Conservation (phyloP, 345 rosid species). For the Sisymbrium altissimum region DNA sequence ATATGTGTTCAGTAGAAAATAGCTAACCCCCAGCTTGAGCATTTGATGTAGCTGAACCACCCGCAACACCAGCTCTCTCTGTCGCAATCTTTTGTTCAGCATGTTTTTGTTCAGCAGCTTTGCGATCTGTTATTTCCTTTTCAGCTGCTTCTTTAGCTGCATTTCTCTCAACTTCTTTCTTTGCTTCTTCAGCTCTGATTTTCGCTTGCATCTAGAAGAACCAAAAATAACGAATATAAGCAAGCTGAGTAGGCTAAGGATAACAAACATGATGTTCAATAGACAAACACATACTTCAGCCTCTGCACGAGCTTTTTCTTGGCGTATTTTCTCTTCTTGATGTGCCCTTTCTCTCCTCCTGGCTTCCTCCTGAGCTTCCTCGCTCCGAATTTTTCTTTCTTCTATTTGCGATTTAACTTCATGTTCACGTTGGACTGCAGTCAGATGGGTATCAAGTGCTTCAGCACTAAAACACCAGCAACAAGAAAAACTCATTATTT, state of each 20-base stretch:
- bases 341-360: conserved; percentile 75
- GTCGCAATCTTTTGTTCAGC: conserved; percentile 20
- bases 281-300: conserved; percentile 62
- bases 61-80: conserved; percentile 29
- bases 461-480: conserved; percentile 60
- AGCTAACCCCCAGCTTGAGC: conserved; percentile 42
- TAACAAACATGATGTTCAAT: background rate
- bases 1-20: background rate
- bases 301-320: conserved; percentile 79
- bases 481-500: conserved; percentile 16
- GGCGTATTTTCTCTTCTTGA: conserved; percentile 75
- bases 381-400: conserved; percentile 79
- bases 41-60: conserved; percentile 32
- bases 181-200: conserved; percentile 74
- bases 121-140: conserved; percentile 44
- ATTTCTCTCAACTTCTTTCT: conserved; percentile 66
- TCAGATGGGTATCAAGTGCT: conserved; percentile 87
- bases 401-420: conserved; percentile 81
- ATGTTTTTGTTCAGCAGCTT: conserved; percentile 35
- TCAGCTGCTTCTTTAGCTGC: conserved; percentile 64
- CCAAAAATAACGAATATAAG: background rate
- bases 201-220: conserved; percentile 46
- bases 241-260: background rate
- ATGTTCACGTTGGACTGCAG: conserved; percentile 78
- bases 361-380: conserved; percentile 87